phyloP scores from a whole-genome alignment of 1,284 basidiomycete species.

The Vanrija pseudolonga region DNA sequence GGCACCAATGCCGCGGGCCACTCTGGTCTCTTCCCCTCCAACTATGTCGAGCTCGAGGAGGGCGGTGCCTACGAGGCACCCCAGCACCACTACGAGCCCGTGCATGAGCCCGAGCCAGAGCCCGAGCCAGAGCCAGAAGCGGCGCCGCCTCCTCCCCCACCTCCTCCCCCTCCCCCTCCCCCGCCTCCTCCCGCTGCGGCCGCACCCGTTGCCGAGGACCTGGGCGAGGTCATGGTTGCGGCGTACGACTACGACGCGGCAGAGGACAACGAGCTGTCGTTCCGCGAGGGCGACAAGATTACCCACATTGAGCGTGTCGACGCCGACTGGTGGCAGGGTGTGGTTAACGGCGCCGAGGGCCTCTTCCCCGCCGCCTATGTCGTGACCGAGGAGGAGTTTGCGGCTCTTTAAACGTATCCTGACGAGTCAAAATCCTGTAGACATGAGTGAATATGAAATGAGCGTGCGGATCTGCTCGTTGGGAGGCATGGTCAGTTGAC shows the following conservation, averaged over 20 bases:
- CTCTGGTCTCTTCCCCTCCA: constrained; percentile 65
- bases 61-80: constrained; percentile 24
- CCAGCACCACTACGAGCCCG: constrained; percentile 39
- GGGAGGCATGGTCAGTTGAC: too few species aligned
- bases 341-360: constrained; percentile 62
- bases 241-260: constrained; percentile 64
- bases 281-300: constrained; percentile 75
- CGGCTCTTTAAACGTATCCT: neutral
- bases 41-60: constrained; percentile 70
- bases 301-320: constrained; percentile 52
- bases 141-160: constrained; percentile 46
- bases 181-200: constrained; percentile 30
- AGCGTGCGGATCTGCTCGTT: too few species aligned
- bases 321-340: constrained; percentile 89
- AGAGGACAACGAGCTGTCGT: constrained; percentile 84
- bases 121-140: constrained; percentile 40
- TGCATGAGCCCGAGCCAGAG: constrained; percentile 43
- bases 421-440: too few species aligned
- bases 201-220: constrained; percentile 8
- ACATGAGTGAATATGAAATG: too few species aligned
- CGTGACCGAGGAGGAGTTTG: constrained; percentile 20
- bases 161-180: constrained; percentile 34
- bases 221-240: constrained; percentile 27
- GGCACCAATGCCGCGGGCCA: constrained; percentile 64
- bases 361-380: constrained; percentile 64